phyloP scores from a whole-genome alignment of 2,329 filamentous ascomycete genomes.

The Colletotrichum sojae region DNA sequence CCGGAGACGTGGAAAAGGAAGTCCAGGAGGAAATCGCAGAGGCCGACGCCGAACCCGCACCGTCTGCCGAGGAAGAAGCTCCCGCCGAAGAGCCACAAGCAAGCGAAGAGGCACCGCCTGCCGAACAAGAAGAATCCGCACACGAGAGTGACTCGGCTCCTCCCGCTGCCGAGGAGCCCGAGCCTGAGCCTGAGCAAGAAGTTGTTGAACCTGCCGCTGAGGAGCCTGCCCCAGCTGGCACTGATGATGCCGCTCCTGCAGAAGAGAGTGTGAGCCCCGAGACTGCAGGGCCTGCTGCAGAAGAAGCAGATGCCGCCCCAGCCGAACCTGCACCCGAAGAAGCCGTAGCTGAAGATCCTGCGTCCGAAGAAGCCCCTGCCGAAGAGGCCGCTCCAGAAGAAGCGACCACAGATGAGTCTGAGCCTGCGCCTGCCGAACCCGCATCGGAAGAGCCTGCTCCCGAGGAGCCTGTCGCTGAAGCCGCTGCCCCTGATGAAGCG shows the following conservation, averaged over 20 bases:
- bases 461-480: constrained; percentile 13
- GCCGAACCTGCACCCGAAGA: constrained; percentile 34
- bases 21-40: constrained; percentile 36
- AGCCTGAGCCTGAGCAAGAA: not conserved
- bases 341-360: constrained; percentile 14
- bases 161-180: constrained; percentile 27
- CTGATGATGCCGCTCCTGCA: not conserved
- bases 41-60: constrained; percentile 16
- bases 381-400: not conserved
- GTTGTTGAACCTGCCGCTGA: constrained; percentile 24
- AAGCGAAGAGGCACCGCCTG: not conserved
- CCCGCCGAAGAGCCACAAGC: not conserved
- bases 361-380: not conserved
- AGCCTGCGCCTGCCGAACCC: not conserved
- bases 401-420: not conserved
- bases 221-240: constrained; percentile 15
- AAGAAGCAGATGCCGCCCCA: constrained; percentile 17
- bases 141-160: not conserved
- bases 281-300: not conserved
- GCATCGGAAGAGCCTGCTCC: not conserved
- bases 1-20: constrained; percentile 7
- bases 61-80: constrained; percentile 18
- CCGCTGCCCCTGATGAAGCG: constrained; percentile 4
- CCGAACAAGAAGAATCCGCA: constrained; percentile 8
- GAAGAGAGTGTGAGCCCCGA: constrained; percentile 4